Evolutionary conservation across 2,329 filamentous ascomycete species (phyloP), one percentile per base, ranked within the genome.

Genomic region (Xylariaceae sp.): DNA sequence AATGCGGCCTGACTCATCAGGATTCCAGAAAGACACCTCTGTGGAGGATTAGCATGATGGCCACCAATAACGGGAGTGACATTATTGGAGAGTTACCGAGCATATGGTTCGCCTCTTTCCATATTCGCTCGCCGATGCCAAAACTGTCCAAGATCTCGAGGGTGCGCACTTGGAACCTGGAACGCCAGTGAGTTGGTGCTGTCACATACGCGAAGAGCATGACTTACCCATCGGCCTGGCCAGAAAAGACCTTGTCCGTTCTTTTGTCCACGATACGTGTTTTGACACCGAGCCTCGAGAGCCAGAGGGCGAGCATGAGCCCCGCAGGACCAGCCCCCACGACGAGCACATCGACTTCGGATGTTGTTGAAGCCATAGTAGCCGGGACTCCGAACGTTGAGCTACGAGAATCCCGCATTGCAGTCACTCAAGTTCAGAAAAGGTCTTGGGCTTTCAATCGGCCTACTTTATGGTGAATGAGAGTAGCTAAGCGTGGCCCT

Each of bases 71-170:
- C 17, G 13, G 8, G 7, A 7, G 22, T 13, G 11, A 13, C 17
- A 28, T 35, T 11, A 28, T 22, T 17, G 33, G 41, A 36, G 13
- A 17, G 19, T 19, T 38, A 83, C 78, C 65, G n/a, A 84, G 68
- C 66, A 86, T 77, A 54, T 81, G 80, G 55, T 84, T 84, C 11
- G 77, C 72, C 51, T 87, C 83, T 36, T 79, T 80, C 75, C 79
- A 80, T 2, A 73, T 75, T 4, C 74, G 66, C 48, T 87, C 75
- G 2, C 69, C 79, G 43, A 89, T 76, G 1, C 79, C 83, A 50
- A 89, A 84, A 37, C 76, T 80, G 51, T 89, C 81, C 41, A 88
- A 78, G n/a, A 88, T 85, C 60, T 89, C 81, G 2, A 87, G 67
- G 0, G 80, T 85, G 2, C 83, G 78, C 48, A 74, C 78, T 61